Evolutionary conservation across 192 early-diverging fungal species (phyloP), one percentile per base, ranked within the genome.

Genomic region (Geosiphon pyriformis): DNA sequence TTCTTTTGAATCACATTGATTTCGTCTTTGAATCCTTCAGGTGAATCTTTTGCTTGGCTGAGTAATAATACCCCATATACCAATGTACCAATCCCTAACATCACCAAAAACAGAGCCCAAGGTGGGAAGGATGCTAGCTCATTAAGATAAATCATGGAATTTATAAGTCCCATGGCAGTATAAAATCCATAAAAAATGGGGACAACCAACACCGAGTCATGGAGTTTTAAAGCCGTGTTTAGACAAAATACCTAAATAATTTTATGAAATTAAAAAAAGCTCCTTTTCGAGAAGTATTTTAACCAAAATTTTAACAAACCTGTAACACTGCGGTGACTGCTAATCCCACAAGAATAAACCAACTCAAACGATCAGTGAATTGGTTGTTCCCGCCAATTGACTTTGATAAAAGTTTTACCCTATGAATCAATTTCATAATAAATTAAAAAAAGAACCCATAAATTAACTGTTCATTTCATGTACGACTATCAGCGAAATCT

Each of bases 131-230:
- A 67, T 26, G 70, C 68, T 49, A 85, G 61, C 53, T 83, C 77
- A 64, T 85, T 69, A 2, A 85, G 63, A 66, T 83, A 85, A 29
- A 85, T 81, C 42, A 79, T 83, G 3, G 83, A 78, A 34, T 85
- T 85, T 52, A 82, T 77, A 7, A 85, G 69, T 8, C 83, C 83
- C 61, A 85, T 73, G 0, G 79, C 77, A 11, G 83, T 83, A 73
- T 69, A 79, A 70, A 78, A 74, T 33, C 83, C 83, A 51, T 81
- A 85, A 58, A 85, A 85, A 1, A 79, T 76, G 22, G 83, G 83
- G 0, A 85, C 83, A 2, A 85, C 83, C 22, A 85, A 71, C 0
- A 85, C 81, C 10, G 83, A 82, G 54, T 76, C 75, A 56, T 85
- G 81, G 7, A 82, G 42, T 56, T 82, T 85, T 4, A 85, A 60